Conservation (phyloP, 2,329 filamentous ascomycete species). For the Apiospora sp. region DNA sequence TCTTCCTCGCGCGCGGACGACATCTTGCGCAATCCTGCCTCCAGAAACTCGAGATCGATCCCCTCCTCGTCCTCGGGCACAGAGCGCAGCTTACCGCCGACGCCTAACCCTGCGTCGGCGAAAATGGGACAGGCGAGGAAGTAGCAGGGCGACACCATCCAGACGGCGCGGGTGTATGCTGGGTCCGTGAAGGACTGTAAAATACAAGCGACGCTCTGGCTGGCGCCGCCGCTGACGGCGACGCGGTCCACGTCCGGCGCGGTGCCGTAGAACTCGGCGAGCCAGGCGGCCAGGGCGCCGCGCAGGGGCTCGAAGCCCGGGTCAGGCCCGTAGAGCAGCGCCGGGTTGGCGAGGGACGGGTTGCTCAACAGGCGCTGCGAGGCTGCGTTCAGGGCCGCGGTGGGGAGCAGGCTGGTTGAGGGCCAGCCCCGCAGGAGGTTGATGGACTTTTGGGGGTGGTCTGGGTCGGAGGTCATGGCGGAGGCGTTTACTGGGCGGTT, state of each 20-base stretch:
- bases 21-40: constrained; percentile 55
- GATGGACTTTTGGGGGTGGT: constrained; percentile 53
- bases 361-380: constrained; percentile 68
- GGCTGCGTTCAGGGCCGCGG: constrained; percentile 66
- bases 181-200: constrained; percentile 85
- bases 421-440: constrained; percentile 77
- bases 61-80: constrained; percentile 82
- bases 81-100: constrained; percentile 68
- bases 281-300: constrained; percentile 73
- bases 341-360: constrained; percentile 64
- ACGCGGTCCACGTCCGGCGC: constrained; percentile 62
- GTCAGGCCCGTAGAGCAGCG: constrained; percentile 83
- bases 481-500: neutral
- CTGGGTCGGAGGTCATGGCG: neutral
- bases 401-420: constrained; percentile 68
- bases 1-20: constrained; percentile 34
- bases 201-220: constrained; percentile 80
- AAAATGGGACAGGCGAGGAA: constrained; percentile 88
- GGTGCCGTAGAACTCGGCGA: constrained; percentile 66
- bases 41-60: constrained; percentile 71
- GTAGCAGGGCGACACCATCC: constrained; percentile 84
- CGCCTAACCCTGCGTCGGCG: constrained; percentile 78
- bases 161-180: constrained; percentile 75
- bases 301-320: constrained; percentile 76
- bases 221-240: constrained; percentile 85